These are phyloP conservation scores for Metahyphopichia silvanorum DNA, from an alignment of 805 yeast genomes.

Conservation along the genomic window DNA sequence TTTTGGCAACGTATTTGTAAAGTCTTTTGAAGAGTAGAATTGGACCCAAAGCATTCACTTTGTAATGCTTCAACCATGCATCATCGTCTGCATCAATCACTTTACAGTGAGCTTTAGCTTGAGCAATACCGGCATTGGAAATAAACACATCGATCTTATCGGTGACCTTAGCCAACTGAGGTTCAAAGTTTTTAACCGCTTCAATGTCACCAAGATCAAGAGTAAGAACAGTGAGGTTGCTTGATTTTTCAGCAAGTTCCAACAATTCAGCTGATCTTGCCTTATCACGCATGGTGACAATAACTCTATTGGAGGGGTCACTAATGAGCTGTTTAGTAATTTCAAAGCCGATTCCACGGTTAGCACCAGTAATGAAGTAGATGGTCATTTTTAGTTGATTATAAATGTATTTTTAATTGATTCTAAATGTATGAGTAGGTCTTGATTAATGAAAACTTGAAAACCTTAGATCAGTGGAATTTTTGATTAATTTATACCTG, in stretches of 20 bases:
- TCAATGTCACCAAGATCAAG: conserved; percentile 16
- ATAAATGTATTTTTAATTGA: no score
- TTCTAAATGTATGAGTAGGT: no score
- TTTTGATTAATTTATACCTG: no score
- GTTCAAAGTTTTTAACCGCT: conserved; percentile 11
- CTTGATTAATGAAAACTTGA: no score
- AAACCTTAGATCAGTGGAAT: no score
- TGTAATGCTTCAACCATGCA: conserved; percentile 11
- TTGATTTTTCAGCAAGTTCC: conserved; percentile 3
- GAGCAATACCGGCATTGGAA: conserved; percentile 24
- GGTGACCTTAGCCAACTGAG: conserved; percentile 6
- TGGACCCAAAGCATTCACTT: conserved; percentile 27
- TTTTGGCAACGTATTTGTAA: conserved; percentile 19
- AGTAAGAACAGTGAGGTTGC: conserved; percentile 11
- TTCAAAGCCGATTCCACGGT: conserved; percentile 40
- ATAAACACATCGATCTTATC: conserved; percentile 26
- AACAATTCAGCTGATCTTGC: conserved; percentile 17
- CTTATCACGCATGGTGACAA: conserved; percentile 37
- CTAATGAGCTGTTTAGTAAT: conserved; percentile 22
- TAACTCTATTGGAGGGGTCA: conserved; percentile 26
- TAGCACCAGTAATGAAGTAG: conserved; percentile 33
- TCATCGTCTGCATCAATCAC: conserved; percentile 15
- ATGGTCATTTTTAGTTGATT: no score
- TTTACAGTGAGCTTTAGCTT: conserved; percentile 8
- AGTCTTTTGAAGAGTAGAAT: conserved; percentile 23